Conservation (phyloP, 2,329 filamentous ascomycete species). For the Colletotrichum sp. region DNA sequence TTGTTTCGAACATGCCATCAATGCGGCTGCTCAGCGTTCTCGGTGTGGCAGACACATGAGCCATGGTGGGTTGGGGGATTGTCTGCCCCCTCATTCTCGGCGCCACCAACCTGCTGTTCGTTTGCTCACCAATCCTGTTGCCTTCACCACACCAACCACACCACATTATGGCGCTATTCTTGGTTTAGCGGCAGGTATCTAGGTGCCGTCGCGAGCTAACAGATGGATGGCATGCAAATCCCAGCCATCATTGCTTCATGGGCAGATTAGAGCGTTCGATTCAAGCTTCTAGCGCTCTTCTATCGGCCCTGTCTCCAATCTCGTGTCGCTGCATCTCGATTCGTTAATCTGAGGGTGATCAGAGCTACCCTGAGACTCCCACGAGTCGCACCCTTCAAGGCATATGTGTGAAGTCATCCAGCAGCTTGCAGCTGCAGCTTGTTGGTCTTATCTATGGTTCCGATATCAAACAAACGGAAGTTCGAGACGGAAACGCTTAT, state of each 20-base stretch:
- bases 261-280: background rate
- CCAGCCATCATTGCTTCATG: background rate
- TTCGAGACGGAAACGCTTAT: slow-evolving; percentile 13
- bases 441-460: background rate
- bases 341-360: background rate
- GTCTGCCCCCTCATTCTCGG: background rate
- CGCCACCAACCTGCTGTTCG: background rate
- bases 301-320: background rate
- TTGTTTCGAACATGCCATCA: slow-evolving; percentile 11
- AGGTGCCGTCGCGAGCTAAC: background rate
- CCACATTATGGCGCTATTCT: background rate
- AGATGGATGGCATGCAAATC: background rate
- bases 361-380: slow-evolving; percentile 1
- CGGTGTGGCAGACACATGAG: background rate
- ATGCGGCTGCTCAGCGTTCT: background rate
- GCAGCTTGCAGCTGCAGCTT: background rate
- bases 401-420: background rate
- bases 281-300: slow-evolving; percentile 14
- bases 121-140: background rate
- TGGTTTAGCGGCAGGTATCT: background rate
- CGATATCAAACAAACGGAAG: background rate
- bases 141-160: background rate
- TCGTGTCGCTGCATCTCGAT: background rate
- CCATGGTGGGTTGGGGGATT: background rate
- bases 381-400: background rate